Evolutionary conservation across 768 basidiomycete species (phyloP), one percentile per base, ranked within the genome.

Genomic region (Tricholoma sp.): DNA sequence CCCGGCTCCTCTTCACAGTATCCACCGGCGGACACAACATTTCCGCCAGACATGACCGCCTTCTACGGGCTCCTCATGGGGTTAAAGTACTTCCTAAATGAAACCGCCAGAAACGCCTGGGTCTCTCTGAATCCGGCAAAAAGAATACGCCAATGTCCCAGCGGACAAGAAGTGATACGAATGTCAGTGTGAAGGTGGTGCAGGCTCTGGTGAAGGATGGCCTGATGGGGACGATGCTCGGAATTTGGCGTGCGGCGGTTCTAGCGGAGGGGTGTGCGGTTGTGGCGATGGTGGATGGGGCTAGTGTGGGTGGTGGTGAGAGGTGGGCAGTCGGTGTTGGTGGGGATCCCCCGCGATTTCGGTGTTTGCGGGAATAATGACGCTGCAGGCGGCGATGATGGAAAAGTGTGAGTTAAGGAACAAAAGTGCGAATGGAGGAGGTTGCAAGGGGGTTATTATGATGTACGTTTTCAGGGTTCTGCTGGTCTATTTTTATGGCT

Each of bases 321-420:
- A 29, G 92, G 93, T 0, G 98, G 96, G 97, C 86, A 97, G 72
- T 76, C 98, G 62, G 96, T 94, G 0, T 80, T 98, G 16, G 91
- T 98, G 27, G 93, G 88, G 1, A n/a, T n/a, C n/a, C n/a, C n/a
- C n/a, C n/a, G 82, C 98, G 46, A 91, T 83, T 0, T 95, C 94
- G 0, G 80, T 95, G 10, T 37, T 37, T 14, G 86, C 83, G 2
- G 71, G 81, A 9, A 78, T 82, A 8, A 91, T 94, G 82, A 79
- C 84, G 5, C 63, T 87, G 14, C 93, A 95, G 73, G 83, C 88
- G 1, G 72, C 77, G n/a, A 68, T 94, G 39, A n/a, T n/a, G n/a
- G n/a, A n/a, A n/a, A 39, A 8, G 52, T 86, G 83, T 62, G 93
- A 97, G 74, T 65, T 84, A 19, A 67, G 81, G 61, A 97, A 94